Evolutionary conservation across 2,329 filamentous ascomycete species (phyloP).

Genomic region (Cucurbitaria berberidis): DNA sequence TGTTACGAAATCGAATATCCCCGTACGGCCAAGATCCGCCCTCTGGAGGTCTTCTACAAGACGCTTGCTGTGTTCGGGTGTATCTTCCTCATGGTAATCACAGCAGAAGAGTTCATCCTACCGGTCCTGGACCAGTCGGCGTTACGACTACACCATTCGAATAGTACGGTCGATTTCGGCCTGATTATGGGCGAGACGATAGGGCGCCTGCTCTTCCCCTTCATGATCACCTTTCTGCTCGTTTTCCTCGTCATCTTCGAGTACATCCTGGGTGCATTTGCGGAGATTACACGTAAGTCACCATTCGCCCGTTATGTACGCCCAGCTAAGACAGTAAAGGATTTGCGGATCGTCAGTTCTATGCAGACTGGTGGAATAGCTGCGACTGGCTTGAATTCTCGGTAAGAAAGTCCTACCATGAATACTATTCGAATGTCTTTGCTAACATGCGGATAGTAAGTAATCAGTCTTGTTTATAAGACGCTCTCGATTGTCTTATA

Average conservation of each 20-base stretch:
- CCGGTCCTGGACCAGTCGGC: slow-evolving; percentile 81
- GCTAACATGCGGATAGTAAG: too few species aligned
- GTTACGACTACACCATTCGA: slow-evolving; percentile 56
- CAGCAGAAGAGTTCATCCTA: slow-evolving; percentile 93
- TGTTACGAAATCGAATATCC: slow-evolving; percentile 99
- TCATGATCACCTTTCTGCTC: slow-evolving; percentile 93
- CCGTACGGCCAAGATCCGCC: slow-evolving; percentile 74
- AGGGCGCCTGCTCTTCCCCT: slow-evolving; percentile 90
- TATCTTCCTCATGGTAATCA: slow-evolving; percentile 91
- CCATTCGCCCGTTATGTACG: neutral
- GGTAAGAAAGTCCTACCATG: too few species aligned
- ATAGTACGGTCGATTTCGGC: slow-evolving; percentile 67
- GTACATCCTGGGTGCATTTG: slow-evolving; percentile 92
- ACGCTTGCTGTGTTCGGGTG: slow-evolving; percentile 90
- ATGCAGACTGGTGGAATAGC: slow-evolving; percentile 74
- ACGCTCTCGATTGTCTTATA: too few species aligned
- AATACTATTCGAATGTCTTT: too few species aligned
- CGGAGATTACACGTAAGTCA: slow-evolving; percentile 75
- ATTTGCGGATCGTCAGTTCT: slow-evolving; percentile 95
- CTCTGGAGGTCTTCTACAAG: slow-evolving; percentile 83
- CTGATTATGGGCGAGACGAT: slow-evolving; percentile 89
- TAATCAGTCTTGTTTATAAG: too few species aligned
- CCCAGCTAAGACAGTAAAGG: slow-evolving; percentile 42
- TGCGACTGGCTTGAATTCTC: slow-evolving; percentile 96
- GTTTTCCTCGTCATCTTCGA: slow-evolving; percentile 99